Evolutionary conservation across 2,329 filamentous ascomycete species (phyloP).

Genomic region (Didymella arachidicola): DNA sequence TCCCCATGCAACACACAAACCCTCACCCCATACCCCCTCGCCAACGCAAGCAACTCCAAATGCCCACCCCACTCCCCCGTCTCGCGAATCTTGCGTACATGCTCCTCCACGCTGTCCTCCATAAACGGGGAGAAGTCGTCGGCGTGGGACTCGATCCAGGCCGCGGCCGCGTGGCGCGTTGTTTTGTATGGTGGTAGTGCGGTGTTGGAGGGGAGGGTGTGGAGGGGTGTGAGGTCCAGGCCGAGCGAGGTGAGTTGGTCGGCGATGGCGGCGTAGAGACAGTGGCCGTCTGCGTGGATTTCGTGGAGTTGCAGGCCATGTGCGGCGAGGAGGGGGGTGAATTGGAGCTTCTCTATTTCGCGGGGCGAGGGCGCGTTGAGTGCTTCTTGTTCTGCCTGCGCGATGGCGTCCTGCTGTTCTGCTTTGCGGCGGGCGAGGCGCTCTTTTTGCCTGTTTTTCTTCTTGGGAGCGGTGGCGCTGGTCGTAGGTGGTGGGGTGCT

Average conservation of each 20-base stretch:
- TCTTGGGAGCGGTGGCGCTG: constrained; percentile 49
- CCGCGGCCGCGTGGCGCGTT: constrained; percentile 75
- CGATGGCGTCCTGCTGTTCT: constrained; percentile 75
- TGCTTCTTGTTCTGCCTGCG: constrained; percentile 77
- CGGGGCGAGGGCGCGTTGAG: constrained; percentile 51
- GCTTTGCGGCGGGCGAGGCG: constrained; percentile 87
- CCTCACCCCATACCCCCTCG: constrained; percentile 78
- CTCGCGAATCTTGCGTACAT: constrained; percentile 78
- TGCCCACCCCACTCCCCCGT: constrained; percentile 98
- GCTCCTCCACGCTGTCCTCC: constrained; percentile 77
- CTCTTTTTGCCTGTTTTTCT: constrained; percentile 90
- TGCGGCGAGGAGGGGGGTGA: constrained; percentile 71
- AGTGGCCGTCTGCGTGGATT: constrained; percentile 91
- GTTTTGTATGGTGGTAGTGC: constrained; percentile 62
- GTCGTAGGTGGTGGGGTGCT: constrained; percentile 1
- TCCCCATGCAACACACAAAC: constrained; percentile 86
- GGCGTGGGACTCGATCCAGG: constrained; percentile 75
- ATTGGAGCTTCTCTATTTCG: constrained; percentile 59
- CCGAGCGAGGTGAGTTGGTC: constrained; percentile 72
- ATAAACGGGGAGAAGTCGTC: constrained; percentile 89
- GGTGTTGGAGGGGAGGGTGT: no score
- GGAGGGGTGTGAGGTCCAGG: constrained; percentile 40
- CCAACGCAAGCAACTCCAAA: constrained; percentile 85
- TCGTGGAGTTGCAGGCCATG: constrained; percentile 75
- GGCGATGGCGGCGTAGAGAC: constrained; percentile 89